A percentile compares a stretch with the other conserved stretches of the same genome.
phyloP scores from a whole-genome alignment of 257 asterid species.

The Misopates orontium region DNA sequence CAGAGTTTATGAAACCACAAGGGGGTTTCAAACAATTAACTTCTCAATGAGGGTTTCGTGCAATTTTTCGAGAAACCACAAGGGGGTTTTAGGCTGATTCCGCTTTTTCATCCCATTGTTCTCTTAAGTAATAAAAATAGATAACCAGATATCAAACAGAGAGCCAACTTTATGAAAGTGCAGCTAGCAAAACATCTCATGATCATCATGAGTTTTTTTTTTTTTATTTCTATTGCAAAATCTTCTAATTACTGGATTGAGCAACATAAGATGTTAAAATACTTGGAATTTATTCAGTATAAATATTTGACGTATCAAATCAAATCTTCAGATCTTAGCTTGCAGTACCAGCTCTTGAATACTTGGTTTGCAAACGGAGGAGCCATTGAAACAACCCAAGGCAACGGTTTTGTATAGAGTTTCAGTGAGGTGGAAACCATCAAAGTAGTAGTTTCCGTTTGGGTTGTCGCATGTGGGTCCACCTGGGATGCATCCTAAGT shows the following conservation, averaged over 20 bases:
- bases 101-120: too few species aligned
- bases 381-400: conserved; percentile 43
- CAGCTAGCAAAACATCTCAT: too few species aligned
- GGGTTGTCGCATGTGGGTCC: conserved; percentile 44
- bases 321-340: background rate
- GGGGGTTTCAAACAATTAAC: too few species aligned
- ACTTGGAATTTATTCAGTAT: background rate
- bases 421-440: conserved; percentile 80
- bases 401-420: conserved; percentile 47
- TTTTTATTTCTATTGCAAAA: background rate
- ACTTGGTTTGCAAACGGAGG: conserved; percentile 65
- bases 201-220: too few species aligned
- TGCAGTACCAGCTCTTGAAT: conserved; percentile 40
- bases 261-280: background rate
- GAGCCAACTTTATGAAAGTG: too few species aligned
- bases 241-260: background rate
- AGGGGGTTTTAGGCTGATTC: too few species aligned
- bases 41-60: too few species aligned
- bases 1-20: too few species aligned
- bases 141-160: too few species aligned
- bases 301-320: background rate
- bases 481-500: conserved; percentile 64
- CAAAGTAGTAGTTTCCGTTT: conserved; percentile 58
- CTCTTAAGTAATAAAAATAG: too few species aligned
- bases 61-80: too few species aligned